Conservation (phyloP, 805 yeast species). For the Kodamaea laetipori region DNA sequence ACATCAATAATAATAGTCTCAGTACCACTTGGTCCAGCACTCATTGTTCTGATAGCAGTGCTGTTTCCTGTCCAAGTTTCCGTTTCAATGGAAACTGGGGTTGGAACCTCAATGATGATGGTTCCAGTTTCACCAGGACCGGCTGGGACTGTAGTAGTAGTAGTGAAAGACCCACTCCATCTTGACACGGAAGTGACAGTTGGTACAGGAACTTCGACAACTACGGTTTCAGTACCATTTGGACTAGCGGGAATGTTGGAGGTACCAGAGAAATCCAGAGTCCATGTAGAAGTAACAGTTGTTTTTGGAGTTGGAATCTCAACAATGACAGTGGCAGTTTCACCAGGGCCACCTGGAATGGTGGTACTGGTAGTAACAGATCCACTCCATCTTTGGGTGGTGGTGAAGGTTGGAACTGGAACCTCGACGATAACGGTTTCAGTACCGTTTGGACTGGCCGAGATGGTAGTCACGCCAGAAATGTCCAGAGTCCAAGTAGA, state of each 20-base stretch:
- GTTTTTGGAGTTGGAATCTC: no score
- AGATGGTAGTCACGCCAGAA: no score
- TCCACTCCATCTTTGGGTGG: no score
- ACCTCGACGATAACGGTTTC: no score
- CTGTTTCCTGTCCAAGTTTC: slow-evolving; percentile 3
- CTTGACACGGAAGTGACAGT: slow-evolving; percentile 18
- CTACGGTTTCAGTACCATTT: slow-evolving; percentile 17
- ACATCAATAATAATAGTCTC: slow-evolving; percentile 15
- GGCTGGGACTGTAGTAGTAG: slow-evolving; percentile 14
- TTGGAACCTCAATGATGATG: slow-evolving; percentile 18
- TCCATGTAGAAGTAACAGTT: no score
- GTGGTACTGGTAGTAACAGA: no score
- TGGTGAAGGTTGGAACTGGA: no score
- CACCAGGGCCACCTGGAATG: no score
- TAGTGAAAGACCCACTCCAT: slow-evolving; percentile 17
- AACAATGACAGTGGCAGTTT: no score
- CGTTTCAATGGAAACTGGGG: slow-evolving; percentile 17
- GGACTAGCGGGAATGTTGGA: slow-evolving; percentile 9
- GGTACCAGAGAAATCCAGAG: no score
- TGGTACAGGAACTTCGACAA: slow-evolving; percentile 19
- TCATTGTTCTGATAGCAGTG: slow-evolving; percentile 6
- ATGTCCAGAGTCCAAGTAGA: no score
- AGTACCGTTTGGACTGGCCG: no score
- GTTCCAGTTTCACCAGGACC: slow-evolving; percentile 12
- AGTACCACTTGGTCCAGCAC: slow-evolving; percentile 12